Conservation (phyloP, 306 rosid genomes). For the Delonix regia region DNA sequence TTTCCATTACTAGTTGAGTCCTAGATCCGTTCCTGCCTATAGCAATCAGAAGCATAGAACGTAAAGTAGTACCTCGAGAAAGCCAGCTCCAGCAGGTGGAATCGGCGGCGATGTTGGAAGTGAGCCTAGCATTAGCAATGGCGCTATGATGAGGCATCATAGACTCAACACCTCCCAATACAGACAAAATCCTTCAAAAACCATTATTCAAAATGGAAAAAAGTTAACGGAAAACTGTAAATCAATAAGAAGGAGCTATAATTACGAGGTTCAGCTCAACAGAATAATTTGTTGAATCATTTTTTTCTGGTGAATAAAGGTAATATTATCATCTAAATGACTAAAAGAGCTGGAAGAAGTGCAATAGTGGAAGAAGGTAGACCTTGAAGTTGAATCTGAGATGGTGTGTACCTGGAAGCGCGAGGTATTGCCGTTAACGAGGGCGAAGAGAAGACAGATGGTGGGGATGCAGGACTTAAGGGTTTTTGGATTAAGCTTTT, state of each 20-base stretch:
- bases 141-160: slow-evolving; percentile 89
- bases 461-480: slow-evolving; percentile 23
- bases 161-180: slow-evolving; percentile 69
- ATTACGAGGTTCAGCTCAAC: neutral
- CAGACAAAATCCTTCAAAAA: slow-evolving; percentile 57
- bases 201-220: neutral
- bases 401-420: slow-evolving; percentile 54
- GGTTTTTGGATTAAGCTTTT: slow-evolving; percentile 47
- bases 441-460: slow-evolving; percentile 47
- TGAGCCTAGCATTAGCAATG: slow-evolving; percentile 84
- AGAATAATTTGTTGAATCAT: neutral
- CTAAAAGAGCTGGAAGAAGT: neutral
- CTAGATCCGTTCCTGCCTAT: neutral
- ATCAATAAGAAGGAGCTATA: neutral
- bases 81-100: slow-evolving; percentile 84
- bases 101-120: slow-evolving; percentile 71
- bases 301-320: neutral
- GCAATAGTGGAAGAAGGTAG: neutral
- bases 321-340: neutral
- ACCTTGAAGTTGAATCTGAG: neutral
- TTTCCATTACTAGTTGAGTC: neutral
- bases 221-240: neutral
- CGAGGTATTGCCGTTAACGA: slow-evolving; percentile 45
- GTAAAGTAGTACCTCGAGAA: slow-evolving; percentile 64
- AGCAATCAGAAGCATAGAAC: neutral